Evolutionary conservation across 495 filamentous ascomycete genomes (phyloP).

Genomic region (Poronia punctata): DNA sequence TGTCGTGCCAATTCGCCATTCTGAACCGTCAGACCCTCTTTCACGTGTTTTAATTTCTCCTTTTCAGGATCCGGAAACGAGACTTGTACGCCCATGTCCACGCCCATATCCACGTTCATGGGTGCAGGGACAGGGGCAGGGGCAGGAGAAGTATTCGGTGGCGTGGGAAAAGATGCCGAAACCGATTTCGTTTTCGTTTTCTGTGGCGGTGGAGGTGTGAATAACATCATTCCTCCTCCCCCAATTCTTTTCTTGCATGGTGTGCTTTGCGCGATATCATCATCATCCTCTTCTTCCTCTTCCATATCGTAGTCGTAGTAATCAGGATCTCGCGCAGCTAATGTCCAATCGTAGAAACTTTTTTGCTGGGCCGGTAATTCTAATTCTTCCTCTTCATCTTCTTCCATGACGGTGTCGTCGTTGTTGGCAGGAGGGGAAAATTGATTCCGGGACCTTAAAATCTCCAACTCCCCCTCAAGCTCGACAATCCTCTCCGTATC

Average conservation of each 20-base stretch:
- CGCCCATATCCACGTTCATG: no score
- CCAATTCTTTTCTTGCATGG: no score
- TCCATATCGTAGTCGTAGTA: constrained; percentile 36
- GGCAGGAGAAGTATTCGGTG: no score
- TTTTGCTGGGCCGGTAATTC: constrained; percentile 8
- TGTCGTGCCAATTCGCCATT: no score
- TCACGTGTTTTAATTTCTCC: constrained; percentile 27
- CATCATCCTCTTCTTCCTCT: constrained; percentile 29
- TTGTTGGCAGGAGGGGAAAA: no score
- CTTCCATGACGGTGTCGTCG: no score
- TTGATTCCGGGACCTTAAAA: no score
- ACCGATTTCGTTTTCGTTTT: constrained; percentile 4
- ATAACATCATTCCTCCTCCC: no score
- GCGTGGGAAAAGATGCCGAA: constrained; percentile 40
- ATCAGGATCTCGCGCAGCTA: constrained; percentile 34
- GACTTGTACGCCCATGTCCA: constrained; percentile 30
- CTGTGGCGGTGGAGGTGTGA: constrained; percentile 31
- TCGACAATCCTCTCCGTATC: constrained; percentile 37
- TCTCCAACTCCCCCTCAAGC: constrained; percentile 36
- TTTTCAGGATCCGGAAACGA: constrained; percentile 39
- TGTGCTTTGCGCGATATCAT: no score
- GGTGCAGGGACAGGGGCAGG: no score
- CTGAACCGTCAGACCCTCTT: no score
- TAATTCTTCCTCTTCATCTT: no score
- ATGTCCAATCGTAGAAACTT: constrained; percentile 34